Evolutionary conservation across 768 basidiomycete genomes (phyloP).

Genomic region (Dioszegia aurantiaca): DNA sequence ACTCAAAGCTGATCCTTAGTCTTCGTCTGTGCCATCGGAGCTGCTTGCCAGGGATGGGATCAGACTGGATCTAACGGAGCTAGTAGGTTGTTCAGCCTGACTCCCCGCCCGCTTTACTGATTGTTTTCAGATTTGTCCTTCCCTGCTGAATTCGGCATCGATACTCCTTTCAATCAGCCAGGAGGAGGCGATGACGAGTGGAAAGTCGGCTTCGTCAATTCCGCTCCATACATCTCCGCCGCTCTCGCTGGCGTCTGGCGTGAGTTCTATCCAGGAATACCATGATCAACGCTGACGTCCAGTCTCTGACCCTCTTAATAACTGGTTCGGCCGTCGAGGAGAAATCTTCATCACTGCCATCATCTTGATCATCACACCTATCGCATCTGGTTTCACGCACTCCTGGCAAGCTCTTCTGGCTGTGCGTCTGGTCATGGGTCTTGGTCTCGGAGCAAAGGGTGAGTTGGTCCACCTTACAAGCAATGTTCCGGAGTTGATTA

Average conservation of each 20-base stretch:
- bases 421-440: slow-evolving; percentile 29
- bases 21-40: slow-evolving; percentile 23
- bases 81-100: slow-evolving; percentile 14
- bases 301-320: slow-evolving; percentile 57
- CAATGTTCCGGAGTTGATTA: background rate
- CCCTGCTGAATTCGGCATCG: slow-evolving; percentile 50
- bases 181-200: slow-evolving; percentile 23
- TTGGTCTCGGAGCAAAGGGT: slow-evolving; percentile 41
- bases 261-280: no score
- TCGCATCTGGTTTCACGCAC: slow-evolving; percentile 41
- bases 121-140: slow-evolving; percentile 38
- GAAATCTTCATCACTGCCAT: slow-evolving; percentile 59
- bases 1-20: background rate
- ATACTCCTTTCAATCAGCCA: slow-evolving; percentile 14
- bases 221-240: slow-evolving; percentile 35
- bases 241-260: slow-evolving; percentile 13
- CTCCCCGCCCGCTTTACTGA: background rate
- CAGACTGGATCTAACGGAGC: slow-evolving; percentile 47
- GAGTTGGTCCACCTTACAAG: background rate
- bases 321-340: slow-evolving; percentile 59
- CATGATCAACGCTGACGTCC: background rate
- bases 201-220: slow-evolving; percentile 40
- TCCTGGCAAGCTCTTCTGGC: slow-evolving; percentile 23
- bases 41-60: slow-evolving; percentile 44
- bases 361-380: slow-evolving; percentile 54